Percentiles rank a stretch among this genome's conserved stretches.
Evolutionary conservation across 1,139 yeast genomes (phyloP).

Genomic region (Taphrina betulina): DNA sequence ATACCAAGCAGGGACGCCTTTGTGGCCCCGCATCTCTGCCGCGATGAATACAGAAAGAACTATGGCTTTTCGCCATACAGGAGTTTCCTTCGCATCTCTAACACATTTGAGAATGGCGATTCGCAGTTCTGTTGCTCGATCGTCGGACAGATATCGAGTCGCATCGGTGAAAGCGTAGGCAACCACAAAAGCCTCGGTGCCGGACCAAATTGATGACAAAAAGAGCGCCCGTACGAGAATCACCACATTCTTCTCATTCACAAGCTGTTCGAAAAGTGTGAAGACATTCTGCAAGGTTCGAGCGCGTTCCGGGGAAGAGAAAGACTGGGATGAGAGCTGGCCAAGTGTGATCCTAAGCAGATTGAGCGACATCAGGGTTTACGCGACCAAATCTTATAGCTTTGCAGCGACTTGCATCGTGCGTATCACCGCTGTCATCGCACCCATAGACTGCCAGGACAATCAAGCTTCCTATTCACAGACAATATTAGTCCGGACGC

Average conservation of each 20-base stretch:
- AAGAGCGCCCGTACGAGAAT: constrained; percentile 3
- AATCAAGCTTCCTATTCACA: no score
- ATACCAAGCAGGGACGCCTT: not conserved
- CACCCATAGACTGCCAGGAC: no score
- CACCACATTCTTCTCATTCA: constrained; percentile 2
- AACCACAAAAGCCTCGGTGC: not conserved
- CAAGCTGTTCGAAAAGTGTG: constrained; percentile 13
- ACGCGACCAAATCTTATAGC: no score
- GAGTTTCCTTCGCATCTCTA: not conserved
- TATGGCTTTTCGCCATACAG: constrained; percentile 18
- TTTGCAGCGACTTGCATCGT: no score
- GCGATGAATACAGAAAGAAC: constrained; percentile 6
- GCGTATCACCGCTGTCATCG: no score
- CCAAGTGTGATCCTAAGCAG: not conserved
- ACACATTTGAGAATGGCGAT: not conserved
- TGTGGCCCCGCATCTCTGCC: constrained; percentile 15
- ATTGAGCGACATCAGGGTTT: not conserved
- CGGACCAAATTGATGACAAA: not conserved
- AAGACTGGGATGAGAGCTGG: not conserved
- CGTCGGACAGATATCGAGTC: constrained; percentile 3
- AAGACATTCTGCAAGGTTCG: not conserved
- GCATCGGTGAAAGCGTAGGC: constrained; percentile 1
- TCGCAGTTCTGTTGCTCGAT: not conserved
- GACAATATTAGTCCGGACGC: no score
- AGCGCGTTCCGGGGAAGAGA: not conserved